A percentile compares a stretch with the other conserved stretches of the same genome.
Conservation (phyloP, 768 basidiomycete species). For the Hypholoma sublateritium region DNA sequence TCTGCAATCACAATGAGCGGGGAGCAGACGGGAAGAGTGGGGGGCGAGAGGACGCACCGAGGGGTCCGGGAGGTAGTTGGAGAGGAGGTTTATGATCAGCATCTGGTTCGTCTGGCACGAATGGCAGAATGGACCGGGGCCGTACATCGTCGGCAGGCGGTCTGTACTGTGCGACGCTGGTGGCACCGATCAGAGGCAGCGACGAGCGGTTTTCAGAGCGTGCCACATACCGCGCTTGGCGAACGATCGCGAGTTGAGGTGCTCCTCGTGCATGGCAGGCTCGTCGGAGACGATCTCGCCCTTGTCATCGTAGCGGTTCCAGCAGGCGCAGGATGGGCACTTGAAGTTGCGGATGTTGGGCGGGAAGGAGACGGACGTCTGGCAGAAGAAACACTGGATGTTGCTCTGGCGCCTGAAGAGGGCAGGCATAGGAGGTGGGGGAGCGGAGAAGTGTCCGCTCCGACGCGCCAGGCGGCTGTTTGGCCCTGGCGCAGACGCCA, state of each 20-base stretch:
- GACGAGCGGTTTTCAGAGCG: neutral
- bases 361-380: constrained; percentile 42
- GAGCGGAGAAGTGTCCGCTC: neutral
- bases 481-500: constrained; percentile 1
- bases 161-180: constrained; percentile 71
- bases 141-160: constrained; percentile 61
- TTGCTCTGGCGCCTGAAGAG: constrained; percentile 55
- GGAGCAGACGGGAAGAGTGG: neutral
- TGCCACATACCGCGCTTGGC: constrained; percentile 60
- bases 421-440: constrained; percentile 29
- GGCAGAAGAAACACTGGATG: constrained; percentile 73
- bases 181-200: neutral
- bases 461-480: constrained; percentile 13
- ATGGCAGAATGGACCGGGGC: constrained; percentile 74
- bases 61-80: constrained; percentile 84
- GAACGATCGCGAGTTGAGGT: constrained; percentile 69
- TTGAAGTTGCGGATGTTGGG: constrained; percentile 57
- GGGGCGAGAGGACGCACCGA: constrained; percentile 47
- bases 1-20: constrained; percentile 37
- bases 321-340: constrained; percentile 67
- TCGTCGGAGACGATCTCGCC: constrained; percentile 85
- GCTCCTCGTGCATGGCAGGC: constrained; percentile 84
- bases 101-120: constrained; percentile 92
- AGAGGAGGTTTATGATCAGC: constrained; percentile 81
- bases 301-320: constrained; percentile 69